These are phyloP conservation scores for Cyberlindnera mrakii DNA, from an alignment of 805 yeast species.

Conservation along the genomic window DNA sequence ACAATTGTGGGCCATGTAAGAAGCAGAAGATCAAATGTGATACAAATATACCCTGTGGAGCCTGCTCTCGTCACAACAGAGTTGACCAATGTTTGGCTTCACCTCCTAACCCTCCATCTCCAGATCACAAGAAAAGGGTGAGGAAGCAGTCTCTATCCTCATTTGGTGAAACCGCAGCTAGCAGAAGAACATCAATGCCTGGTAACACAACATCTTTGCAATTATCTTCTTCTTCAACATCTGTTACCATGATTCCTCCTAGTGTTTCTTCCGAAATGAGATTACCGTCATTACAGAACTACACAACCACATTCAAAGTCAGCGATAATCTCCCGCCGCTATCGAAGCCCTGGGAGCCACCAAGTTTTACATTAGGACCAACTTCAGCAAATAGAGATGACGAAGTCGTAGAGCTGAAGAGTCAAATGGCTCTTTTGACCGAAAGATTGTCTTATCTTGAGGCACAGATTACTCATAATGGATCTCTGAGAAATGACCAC, in stretches of 20 bases:
- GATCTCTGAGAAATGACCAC: not conserved
- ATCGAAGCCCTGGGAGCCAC: constrained; percentile 1
- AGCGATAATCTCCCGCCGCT: constrained; percentile 7
- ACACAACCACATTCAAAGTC: constrained; percentile 14
- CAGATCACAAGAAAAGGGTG: constrained; percentile 26
- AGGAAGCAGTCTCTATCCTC: constrained; percentile 13
- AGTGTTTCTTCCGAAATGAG: not conserved
- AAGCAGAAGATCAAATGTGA: constrained; percentile 50
- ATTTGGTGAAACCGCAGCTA: constrained; percentile 3
- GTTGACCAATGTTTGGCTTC: constrained; percentile 31
- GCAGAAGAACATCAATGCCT: no score
- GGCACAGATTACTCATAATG: constrained; percentile 4
- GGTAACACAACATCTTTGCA: no score
- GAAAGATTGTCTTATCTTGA: constrained; percentile 13
- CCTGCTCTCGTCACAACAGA: constrained; percentile 36
- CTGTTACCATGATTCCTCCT: not conserved
- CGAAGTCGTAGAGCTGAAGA: constrained; percentile 10
- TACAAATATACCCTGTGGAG: constrained; percentile 39
- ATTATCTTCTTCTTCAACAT: no score
- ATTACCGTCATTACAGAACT: constrained; percentile 13
- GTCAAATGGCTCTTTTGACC: constrained; percentile 9
- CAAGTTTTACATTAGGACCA: not conserved
- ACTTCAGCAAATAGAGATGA: not conserved
- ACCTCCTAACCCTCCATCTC: constrained; percentile 41
- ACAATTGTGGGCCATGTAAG: constrained; percentile 52